A percentile compares a stretch with the other conserved stretches of the same genome.
Conservation (phyloP, 2,329 filamentous ascomycete species). For the Fusarium sarcochroum region DNA sequence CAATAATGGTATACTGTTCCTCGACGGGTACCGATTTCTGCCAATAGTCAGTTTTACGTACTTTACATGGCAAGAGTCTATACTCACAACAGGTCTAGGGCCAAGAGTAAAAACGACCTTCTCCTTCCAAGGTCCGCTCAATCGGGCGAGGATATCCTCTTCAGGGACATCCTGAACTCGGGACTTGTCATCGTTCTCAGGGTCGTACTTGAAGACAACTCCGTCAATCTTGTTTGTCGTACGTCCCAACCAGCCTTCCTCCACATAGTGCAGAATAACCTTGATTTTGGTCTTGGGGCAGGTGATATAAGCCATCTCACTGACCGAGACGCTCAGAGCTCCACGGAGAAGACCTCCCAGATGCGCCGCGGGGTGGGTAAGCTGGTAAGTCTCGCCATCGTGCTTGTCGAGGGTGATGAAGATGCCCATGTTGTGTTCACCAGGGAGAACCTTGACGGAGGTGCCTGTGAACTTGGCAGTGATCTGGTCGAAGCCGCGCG, state of each 20-base stretch:
- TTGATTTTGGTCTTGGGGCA: conserved; percentile 94
- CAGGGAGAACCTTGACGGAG: conserved; percentile 89
- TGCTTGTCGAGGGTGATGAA: conserved; percentile 88
- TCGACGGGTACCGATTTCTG: conserved; percentile 64
- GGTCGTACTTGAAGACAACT: conserved; percentile 90
- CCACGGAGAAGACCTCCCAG: conserved; percentile 90
- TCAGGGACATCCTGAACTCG: conserved; percentile 90
- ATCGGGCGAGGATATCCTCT: conserved; percentile 83
- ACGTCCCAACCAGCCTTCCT: conserved; percentile 94
- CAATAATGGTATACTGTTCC: conserved; percentile 82
- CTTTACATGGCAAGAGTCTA: background rate
- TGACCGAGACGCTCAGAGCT: conserved; percentile 89
- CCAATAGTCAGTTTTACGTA: conserved; percentile 15
- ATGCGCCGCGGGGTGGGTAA: conserved; percentile 95
- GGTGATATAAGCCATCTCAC: conserved; percentile 88
- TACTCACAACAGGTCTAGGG: conserved; percentile 72
- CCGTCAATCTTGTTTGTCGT: conserved; percentile 93
- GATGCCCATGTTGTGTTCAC: conserved; percentile 94
- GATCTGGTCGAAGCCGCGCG: conserved; percentile 94
- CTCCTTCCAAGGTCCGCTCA: conserved; percentile 90
- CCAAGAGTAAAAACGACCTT: conserved; percentile 74
- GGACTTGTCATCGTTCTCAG: conserved; percentile 83
- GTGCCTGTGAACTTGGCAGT: conserved; percentile 98
- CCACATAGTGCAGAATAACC: conserved; percentile 90
- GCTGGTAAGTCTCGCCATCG: conserved; percentile 90